Base-by-base conservation (phyloP, 805 yeast species). In the Metschnikowia continentalis region DNA sequence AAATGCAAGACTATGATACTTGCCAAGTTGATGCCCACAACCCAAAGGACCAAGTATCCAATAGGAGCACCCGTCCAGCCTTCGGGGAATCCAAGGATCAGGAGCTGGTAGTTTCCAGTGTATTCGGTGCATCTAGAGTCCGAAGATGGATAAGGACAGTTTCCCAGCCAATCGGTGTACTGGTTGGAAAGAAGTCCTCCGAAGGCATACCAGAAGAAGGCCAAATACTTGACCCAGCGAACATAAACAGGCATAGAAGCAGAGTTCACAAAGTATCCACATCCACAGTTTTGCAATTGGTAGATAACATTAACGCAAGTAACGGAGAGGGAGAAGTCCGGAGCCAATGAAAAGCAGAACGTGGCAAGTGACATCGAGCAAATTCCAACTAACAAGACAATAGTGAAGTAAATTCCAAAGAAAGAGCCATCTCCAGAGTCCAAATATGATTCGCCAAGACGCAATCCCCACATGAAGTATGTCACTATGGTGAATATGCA, bases 221-320 rank as follows among this genome's bases (percentile, higher is more conserved):
- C 84, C 50, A 84, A 70, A 65, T 86, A 89, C 62, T 85, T 87
- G 5, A 84, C 77, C 96, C 96, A 89, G 35, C 89, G 74, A 7
- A 89, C 95, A 60, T 90, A 90, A 1, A 87, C 95, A 0, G 96
- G 96, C 82, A 88, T 77, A 1, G 80, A 75, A 6, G 74, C 71
- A 0, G 90, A 81, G 64, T 88, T 88, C 20, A 84, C 86, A 61
- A 86, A 88, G 66, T 81, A 87, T 0, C 96, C 96, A 64, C 89
- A 84, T 0, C 89, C 88, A 76, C 86, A 79, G 47, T 88, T 80
- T 26, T 88, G 89, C 26, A 86, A 68, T 32, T 90, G 88, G 62
- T 81, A 86, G 53, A 82, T 77, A 48, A 82, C 62, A 59, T 86
- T 87, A 32, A 81, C 76, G n/a, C 82, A 66, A 50, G 86, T 67